Base-by-base conservation (phyloP, 768 basidiomycete genomes). In the Ramaria rubella region DNA sequence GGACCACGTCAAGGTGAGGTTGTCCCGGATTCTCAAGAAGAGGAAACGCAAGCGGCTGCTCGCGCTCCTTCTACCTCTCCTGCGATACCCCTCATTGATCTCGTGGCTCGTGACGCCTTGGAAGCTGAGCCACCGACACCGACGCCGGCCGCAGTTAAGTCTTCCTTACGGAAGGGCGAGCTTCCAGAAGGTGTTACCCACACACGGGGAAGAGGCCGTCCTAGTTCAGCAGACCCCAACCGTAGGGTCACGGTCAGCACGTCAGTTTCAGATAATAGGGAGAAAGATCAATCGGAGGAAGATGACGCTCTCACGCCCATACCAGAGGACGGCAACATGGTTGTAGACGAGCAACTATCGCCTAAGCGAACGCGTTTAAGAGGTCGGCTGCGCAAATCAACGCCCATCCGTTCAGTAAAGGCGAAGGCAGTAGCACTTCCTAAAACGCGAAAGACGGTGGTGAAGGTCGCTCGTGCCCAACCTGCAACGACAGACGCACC, bases 21-120 rank as follows among this genome's bases (percentile, higher is more conserved):
- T 3, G 55, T 56, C 26, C 55, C 55, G 9, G 55, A 56, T 48
- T 56, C 55, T 48, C 55, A 56, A 34, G 55, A 56, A 24, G 55
- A 49, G n/a, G 27, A 34, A 31, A 26, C 42, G 23, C 33, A 19
- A 19, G 38, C 19, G 14, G 7, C 9, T n/a, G n/a, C n/a, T 43
- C 12, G 6, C 19, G 31, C 24, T 24, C 23, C 9, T 49, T 26
- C 44, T 9, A 48, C 55, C 7, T 56, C 55, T 1, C 55, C 55
- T 5, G 43, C 26, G 5, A 29, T 56, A 6, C 55, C 55, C 9
- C 45, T 56, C 33, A 40, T 40, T 7, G 19, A 56, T 30, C 15
- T 29, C 5, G 5, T 46, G 21, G 23, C 42, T 30, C 8, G 44
- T 43, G 1, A 17, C 26, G 30, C 5, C 21, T 2, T 6, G 14